phyloP scores from a whole-genome alignment of 805 yeast genomes.

The Candida ortonii region DNA sequence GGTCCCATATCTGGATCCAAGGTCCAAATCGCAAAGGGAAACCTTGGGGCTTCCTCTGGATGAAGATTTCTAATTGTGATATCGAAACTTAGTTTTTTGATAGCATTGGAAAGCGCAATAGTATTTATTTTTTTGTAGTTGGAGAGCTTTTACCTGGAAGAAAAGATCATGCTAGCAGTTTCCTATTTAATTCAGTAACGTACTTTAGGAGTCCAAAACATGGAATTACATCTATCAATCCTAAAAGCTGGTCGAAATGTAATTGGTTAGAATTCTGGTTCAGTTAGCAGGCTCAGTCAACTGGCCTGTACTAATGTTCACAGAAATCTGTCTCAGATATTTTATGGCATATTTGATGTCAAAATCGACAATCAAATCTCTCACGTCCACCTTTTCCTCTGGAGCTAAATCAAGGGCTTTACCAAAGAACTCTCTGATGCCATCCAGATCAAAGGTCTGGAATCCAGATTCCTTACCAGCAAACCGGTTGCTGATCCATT shows the following conservation, averaged over 20 bases:
- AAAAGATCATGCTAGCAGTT: too few species aligned
- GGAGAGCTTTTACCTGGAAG: too few species aligned
- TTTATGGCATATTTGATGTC: slow-evolving; percentile 3
- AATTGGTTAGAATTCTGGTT: too few species aligned
- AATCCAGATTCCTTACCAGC: slow-evolving; percentile 14
- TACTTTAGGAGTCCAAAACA: too few species aligned
- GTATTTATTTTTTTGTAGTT: slow-evolving; percentile 1
- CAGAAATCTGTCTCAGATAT: slow-evolving; percentile 3
- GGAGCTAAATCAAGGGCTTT: slow-evolving; percentile 11
- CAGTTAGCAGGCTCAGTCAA: too few species aligned
- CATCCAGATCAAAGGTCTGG: slow-evolving; percentile 14
- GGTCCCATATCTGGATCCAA: slow-evolving; percentile 47
- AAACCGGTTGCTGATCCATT: slow-evolving; percentile 17
- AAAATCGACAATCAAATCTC: slow-evolving; percentile 1
- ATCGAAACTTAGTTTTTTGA: too few species aligned
- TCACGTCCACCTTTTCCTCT: slow-evolving; percentile 7
- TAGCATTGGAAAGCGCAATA: slow-evolving; percentile 1
- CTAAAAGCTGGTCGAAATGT: too few species aligned
- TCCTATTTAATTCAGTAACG: too few species aligned
- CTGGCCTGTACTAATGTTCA: slow-evolving; percentile 4
- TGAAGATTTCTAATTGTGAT: slow-evolving; percentile 3
- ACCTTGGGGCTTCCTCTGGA: slow-evolving; percentile 38
- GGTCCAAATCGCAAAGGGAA: slow-evolving; percentile 52
- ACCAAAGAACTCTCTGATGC: slow-evolving; percentile 12
- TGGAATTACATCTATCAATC: too few species aligned